Evolutionary conservation across 2,329 filamentous ascomycete species (phyloP).

Genomic region (Aquanectria penicillioides): DNA sequence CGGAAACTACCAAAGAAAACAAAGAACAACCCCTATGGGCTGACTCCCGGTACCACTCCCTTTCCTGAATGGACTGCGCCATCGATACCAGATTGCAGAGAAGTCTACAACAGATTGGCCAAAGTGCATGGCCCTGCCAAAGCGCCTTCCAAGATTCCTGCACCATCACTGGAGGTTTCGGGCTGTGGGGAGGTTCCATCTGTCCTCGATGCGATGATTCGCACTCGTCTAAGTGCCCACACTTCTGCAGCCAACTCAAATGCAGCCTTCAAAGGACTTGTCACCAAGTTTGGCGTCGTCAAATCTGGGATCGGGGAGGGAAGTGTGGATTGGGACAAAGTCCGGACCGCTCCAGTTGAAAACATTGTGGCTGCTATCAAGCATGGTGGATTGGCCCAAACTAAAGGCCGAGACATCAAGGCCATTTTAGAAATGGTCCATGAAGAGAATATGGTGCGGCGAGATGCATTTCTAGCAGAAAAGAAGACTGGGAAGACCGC

Average conservation of each 20-base stretch:
- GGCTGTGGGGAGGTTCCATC: conserved; percentile 41
- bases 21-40: conserved; percentile 40
- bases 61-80: conserved; percentile 39
- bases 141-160: conserved; percentile 40
- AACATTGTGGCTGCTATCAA: conserved; percentile 69
- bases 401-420: conserved; percentile 42
- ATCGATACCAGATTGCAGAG: conserved; percentile 34
- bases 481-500: conserved; percentile 29
- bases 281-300: conserved; percentile 36
- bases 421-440: conserved; percentile 39
- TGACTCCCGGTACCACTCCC: conserved; percentile 40
- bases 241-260: conserved; percentile 41
- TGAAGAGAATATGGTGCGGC: conserved; percentile 36
- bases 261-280: conserved; percentile 39
- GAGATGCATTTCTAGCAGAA: conserved; percentile 38
- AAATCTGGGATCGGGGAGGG: conserved; percentile 39
- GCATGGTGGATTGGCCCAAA: conserved; percentile 57
- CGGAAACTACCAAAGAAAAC: conserved; percentile 36
- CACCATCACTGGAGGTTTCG: conserved; percentile 40
- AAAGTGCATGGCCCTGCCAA: conserved; percentile 38
- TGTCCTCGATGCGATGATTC: conserved; percentile 40
- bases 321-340: conserved; percentile 41
- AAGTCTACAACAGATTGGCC: conserved; percentile 35
- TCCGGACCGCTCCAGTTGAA: conserved; percentile 36
- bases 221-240: conserved; percentile 40